phyloP scores from a whole-genome alignment of 1,284 basidiomycete species.

The Butyriboletus pseudospeciosus region DNA sequence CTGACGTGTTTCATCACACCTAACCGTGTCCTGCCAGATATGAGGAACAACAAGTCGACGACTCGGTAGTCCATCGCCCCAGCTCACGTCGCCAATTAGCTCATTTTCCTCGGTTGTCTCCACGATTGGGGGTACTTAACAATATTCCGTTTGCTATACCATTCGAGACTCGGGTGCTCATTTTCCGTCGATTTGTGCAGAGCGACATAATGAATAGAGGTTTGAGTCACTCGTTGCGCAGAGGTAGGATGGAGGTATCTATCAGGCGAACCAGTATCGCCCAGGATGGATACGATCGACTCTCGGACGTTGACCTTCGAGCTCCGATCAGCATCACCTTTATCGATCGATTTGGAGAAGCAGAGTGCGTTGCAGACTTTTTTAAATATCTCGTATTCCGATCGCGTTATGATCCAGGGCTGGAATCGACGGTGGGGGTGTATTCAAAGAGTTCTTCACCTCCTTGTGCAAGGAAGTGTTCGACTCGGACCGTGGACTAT shows the following conservation, averaged over 20 bases:
- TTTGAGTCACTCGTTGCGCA: slow-evolving; percentile 14
- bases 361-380: slow-evolving; percentile 55
- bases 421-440: slow-evolving; percentile 93
- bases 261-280: slow-evolving; percentile 76
- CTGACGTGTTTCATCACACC: background rate
- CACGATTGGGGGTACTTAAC: slow-evolving; percentile 86
- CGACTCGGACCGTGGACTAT: slow-evolving; percentile 90
- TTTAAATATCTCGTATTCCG: background rate
- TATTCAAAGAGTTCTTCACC: slow-evolving; percentile 98
- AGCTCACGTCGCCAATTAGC: slow-evolving; percentile 70
- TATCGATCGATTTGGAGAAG: slow-evolving; percentile 83
- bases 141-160: slow-evolving; percentile 97
- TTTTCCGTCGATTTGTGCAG: slow-evolving; percentile 81
- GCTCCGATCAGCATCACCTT: slow-evolving; percentile 82
- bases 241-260: slow-evolving; percentile 46
- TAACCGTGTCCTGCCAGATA: slow-evolving; percentile 34
- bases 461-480: slow-evolving; percentile 90
- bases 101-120: slow-evolving; percentile 63
- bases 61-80: slow-evolving; percentile 31
- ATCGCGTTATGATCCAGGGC: slow-evolving; percentile 45
- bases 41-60: slow-evolving; percentile 54
- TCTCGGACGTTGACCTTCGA: slow-evolving; percentile 78
- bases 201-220: slow-evolving; percentile 45
- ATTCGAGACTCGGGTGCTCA: slow-evolving; percentile 84
- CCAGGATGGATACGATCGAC: slow-evolving; percentile 81